Base-by-base conservation (phyloP, 2,329 filamentous ascomycete species). In the Didymellaceae sp. region DNA sequence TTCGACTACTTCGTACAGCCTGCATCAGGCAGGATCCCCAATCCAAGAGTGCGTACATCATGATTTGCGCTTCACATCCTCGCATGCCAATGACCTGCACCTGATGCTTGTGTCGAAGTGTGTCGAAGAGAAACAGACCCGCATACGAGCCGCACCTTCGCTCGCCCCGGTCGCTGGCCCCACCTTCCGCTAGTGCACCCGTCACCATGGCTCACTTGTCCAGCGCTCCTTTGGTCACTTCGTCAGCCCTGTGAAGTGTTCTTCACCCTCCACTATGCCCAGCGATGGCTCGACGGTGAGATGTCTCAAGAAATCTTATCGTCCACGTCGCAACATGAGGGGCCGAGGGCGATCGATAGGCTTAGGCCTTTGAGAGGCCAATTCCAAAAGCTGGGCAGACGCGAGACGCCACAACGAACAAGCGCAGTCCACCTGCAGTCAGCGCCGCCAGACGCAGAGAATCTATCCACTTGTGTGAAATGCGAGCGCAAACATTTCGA, bases 131-230 rank as follows among this genome's bases (percentile, higher is more conserved):
- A n/a, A n/a, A n/a, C n/a, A n/a, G n/a, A n/a, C n/a, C n/a, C 26
- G 31, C 17, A 9, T 25, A 14, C 16, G 16, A 35, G 16, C 30
- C 33, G 31, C 35, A 28, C 10, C 5, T 25, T 30, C 33, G 43
- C 39, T 51, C 41, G 41, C 37, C 31, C 37, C 35, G 35, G 44
- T 20, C 30, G 14, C 13, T 24, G 6, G 47, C 24, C 48, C 38
- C 42, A 52, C 48, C 37, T 37, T 9, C 48, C 42, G 37, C 32
- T 52, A 46, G 48, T 26, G 31, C 17, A 37, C 24, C 48, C 48
- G 32, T n/a, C 21, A 9, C 13, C 11, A 24, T 24, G 48, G 48
- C 16, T 43, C 30, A 32, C 37, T 25, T 41, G 32, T n/a, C n/a
- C n/a, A n/a, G n/a, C n/a, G n/a, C n/a, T n/a, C n/a, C n/a, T n/a